These are phyloP conservation scores for Micractinium sp. DNA, from an alignment of 139 green algal species.

Conservation along the genomic window DNA sequence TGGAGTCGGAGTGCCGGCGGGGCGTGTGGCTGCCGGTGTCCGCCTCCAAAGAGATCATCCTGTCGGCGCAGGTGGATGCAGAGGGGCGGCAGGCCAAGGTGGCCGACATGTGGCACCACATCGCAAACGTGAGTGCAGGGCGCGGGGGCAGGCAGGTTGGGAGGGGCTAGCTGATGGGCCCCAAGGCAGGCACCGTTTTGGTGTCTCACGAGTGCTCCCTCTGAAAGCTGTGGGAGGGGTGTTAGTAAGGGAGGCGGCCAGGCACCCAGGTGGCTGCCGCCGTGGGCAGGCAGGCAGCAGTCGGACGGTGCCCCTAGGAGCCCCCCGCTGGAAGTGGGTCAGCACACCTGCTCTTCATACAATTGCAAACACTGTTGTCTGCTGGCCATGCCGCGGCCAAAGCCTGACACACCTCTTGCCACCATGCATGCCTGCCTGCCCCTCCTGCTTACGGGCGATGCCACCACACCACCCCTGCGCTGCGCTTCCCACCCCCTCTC, in stretches of 20 bases:
- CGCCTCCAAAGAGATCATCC: slow-evolving; percentile 57
- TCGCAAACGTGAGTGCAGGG: background rate
- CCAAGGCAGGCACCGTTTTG: background rate
- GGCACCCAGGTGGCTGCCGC: background rate
- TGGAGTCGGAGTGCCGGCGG: slow-evolving; percentile 71
- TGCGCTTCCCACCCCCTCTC: background rate
- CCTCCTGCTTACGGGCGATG: too few relatives aligned
- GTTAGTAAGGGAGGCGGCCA: background rate
- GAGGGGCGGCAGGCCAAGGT: background rate
- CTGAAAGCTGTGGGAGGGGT: background rate
- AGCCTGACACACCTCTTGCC: too few relatives aligned
- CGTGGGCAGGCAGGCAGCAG: background rate
- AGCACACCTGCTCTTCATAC: too few relatives aligned
- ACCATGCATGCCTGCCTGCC: too few relatives aligned
- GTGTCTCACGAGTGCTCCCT: background rate
- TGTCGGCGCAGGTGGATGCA: slow-evolving; percentile 32
- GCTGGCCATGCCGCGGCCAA: too few relatives aligned
- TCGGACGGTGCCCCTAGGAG: too few relatives aligned
- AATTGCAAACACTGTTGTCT: too few relatives aligned
- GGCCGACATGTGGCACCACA: background rate
- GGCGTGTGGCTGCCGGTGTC: slow-evolving; percentile 84
- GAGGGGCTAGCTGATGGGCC: background rate
- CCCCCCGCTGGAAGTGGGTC: too few relatives aligned
- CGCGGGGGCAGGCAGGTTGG: background rate
- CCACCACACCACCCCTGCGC: background rate